phyloP scores from a whole-genome alignment of 108 stramenopile species.

The Discostella pseudostelligera region DNA sequence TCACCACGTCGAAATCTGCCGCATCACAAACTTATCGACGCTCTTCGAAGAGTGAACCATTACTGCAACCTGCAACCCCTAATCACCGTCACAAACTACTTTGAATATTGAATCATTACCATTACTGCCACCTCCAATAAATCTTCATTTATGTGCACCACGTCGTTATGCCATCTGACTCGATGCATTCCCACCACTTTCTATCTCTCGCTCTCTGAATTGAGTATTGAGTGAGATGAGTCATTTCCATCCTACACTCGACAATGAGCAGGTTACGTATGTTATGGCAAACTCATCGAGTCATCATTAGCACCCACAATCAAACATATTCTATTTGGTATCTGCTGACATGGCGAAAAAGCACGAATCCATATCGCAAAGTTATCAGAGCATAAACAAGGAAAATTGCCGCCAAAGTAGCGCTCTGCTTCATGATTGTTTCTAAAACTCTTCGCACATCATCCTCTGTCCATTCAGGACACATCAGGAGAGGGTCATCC shows the following conservation, averaged over 20 bases:
- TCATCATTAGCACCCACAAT: not conserved
- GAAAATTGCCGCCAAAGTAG: slow-evolving; percentile 70
- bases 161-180: no score
- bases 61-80: no score
- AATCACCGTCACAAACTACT: no score
- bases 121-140: not conserved
- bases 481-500: slow-evolving; percentile 25
- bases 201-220: no score
- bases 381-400: slow-evolving; percentile 69
- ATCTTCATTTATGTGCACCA: not conserved
- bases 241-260: no score
- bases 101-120: no score
- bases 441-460: slow-evolving; percentile 67
- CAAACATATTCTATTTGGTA: slow-evolving; percentile 88
- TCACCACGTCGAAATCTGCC: no score
- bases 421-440: slow-evolving; percentile 74
- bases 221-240: no score
- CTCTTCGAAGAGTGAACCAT: no score
- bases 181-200: no score
- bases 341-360: slow-evolving; percentile 56
- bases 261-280: not conserved
- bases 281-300: not conserved
- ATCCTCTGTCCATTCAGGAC: slow-evolving; percentile 73
- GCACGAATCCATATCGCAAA: slow-evolving; percentile 62
- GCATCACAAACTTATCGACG: no score